Evolutionary conservation across 805 yeast genomes (phyloP).

Genomic region (Hanseniaspora valbyensis): DNA sequence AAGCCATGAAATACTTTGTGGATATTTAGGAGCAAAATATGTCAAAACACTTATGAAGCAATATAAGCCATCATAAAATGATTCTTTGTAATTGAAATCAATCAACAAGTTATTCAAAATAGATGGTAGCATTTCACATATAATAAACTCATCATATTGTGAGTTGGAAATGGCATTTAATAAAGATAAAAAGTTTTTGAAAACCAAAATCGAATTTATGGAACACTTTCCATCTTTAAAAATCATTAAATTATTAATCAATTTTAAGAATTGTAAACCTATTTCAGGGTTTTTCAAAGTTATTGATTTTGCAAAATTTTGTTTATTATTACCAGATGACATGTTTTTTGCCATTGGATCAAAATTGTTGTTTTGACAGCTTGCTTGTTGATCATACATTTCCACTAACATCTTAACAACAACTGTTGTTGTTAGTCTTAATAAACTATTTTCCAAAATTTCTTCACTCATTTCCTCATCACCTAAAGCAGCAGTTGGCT

Average conservation of each 20-base stretch:
- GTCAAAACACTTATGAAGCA: slow-evolving; percentile 43
- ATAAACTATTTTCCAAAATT: slow-evolving; percentile 93
- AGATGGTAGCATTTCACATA: slow-evolving; percentile 50
- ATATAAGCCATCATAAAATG: slow-evolving; percentile 85
- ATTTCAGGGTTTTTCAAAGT: slow-evolving; percentile 54
- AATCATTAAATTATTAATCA: slow-evolving; percentile 64
- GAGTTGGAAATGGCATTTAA: slow-evolving; percentile 52
- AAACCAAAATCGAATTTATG: slow-evolving; percentile 73
- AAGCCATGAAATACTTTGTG: slow-evolving; percentile 56
- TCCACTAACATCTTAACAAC: slow-evolving; percentile 80
- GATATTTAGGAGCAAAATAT: slow-evolving; percentile 58
- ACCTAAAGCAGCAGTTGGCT: slow-evolving; percentile 43
- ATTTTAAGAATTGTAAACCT: slow-evolving; percentile 64
- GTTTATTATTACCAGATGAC: slow-evolving; percentile 40
- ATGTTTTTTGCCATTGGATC: slow-evolving; percentile 20
- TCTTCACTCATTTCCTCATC: slow-evolving; percentile 89
- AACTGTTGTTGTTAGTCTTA: slow-evolving; percentile 86
- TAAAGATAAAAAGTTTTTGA: slow-evolving; percentile 61
- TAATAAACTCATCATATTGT: slow-evolving; percentile 55
- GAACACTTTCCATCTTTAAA: slow-evolving; percentile 88
- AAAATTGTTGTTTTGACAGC: slow-evolving; percentile 21
- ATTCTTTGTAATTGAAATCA: slow-evolving; percentile 71
- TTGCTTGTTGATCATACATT: slow-evolving; percentile 67
- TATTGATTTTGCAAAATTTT: slow-evolving; percentile 52
- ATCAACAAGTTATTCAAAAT: slow-evolving; percentile 55